Base-by-base conservation (phyloP, 352 stramenopile genomes). In the Pythium volutum region DNA sequence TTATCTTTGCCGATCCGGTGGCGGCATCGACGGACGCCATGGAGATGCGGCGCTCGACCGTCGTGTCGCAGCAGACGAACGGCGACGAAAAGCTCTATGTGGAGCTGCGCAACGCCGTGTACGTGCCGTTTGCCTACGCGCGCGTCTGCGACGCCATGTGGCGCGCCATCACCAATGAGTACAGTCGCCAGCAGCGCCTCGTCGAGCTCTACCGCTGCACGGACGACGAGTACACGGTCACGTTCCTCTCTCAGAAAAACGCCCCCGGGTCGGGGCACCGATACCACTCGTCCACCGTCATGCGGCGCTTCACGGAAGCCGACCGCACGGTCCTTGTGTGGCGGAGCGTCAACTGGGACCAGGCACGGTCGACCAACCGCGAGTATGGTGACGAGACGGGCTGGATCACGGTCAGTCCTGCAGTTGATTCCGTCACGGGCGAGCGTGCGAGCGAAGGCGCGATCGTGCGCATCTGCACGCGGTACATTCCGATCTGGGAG, bases 151-250 rank as follows among this genome's bases (percentile, higher is more conserved):
- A 36, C 20, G 58, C 58, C 18, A 54, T 36, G 3, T 65, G 58
- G 58, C 39, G 39, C 7, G 58, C 38, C 6, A 54, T 65, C 49
- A 65, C 58, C 22, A 59, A 48, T 15, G 58, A 65, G 41, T 59
- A 54, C 49, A 45, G 2, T 22, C 58, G 58, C 22, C 58, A 65
- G 29, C 20, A 59, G 29, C 58, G 58, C 0, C 0, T 65, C 12
- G 29, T 59, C 48, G 26, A 65, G 20, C 18, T 36, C 25, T 65
- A 22, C 22, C 10, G 38, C 2, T 42, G 36, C 48, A 59, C 58
- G 3, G 58, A 65, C 26, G 58, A 53, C 36, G 58, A 65, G 49
- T 65, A 53, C 31, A 34, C 49, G 27, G 41, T 26, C 27, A 58
- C 41, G n/a, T 54, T 53, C n/a, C 25, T 16, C 9, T 18, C 38